Base-by-base conservation (phyloP, 371 early-diverging fungal species). In the Mortierella sp. region DNA sequence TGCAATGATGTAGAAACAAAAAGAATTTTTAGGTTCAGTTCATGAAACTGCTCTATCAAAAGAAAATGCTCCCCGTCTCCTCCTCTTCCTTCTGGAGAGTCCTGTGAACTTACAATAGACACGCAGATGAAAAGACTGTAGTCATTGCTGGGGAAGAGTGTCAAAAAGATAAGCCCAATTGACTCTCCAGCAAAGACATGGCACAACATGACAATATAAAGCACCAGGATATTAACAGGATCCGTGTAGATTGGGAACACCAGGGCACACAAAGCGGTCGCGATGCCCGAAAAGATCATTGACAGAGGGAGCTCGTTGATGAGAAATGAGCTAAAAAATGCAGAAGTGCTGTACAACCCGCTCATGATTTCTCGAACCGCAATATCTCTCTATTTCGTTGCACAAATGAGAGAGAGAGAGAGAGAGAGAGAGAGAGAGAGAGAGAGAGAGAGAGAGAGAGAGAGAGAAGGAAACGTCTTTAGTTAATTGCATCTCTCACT, bases 361-460 rank as follows among this genome's bases (percentile, higher is more conserved):
- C 66, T 66, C 23, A 70, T 66, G 46, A 75, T 63, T 57, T 75
- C 75, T 5, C 67, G 61, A 48, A 63, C 66, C 0, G 75, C 75
- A 14, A 75, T 44, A 4, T 60, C 61, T 45, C 68, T 46, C 71
- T 75, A 9, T 43, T 18, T 58, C 37, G 6, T 18, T 19, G 11
- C n/a, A 2, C 14, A 29, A 37, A 14, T 11, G 18, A 15, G 47
- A 37, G 19, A n/a, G n/a, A n/a, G n/a, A n/a, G n/a, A n/a, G n/a
- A n/a, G n/a, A n/a, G n/a, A n/a, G n/a, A n/a, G n/a, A n/a, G n/a
- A n/a, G n/a, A n/a, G n/a, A n/a, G n/a, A n/a, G n/a, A n/a, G n/a
- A n/a, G n/a, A n/a, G n/a, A n/a, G n/a, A n/a, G n/a, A n/a, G n/a
- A n/a, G 21, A 19, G 11, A 23, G 26, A 18, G 47, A 50, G 15